These are phyloP conservation scores for Eucalyptus virginea DNA, from an alignment of 345 rosid species.

Conservation along the genomic window DNA sequence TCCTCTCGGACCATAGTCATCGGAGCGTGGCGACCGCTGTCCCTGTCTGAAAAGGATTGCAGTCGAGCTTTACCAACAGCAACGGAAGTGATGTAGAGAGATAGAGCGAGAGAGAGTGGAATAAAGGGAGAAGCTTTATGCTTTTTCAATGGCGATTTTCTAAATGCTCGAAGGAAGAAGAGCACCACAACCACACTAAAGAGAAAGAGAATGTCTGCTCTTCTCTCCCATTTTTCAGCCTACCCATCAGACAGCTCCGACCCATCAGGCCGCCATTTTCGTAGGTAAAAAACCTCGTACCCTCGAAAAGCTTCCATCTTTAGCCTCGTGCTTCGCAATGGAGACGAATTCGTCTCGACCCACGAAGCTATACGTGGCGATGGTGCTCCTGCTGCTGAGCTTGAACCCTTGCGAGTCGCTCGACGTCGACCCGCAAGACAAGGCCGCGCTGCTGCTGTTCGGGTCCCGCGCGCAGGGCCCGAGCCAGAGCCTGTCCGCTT, in stretches of 20 bases:
- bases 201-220: neutral
- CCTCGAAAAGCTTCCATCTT: neutral
- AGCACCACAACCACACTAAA: neutral
- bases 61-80: neutral
- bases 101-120: neutral
- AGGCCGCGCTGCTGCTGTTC: conserved; percentile 42
- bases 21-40: neutral
- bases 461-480: conserved; percentile 46
- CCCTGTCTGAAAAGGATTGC: neutral
- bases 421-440: conserved; percentile 45
- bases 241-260: neutral
- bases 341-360: neutral
- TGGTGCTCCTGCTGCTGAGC: neutral
- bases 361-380: neutral
- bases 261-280: neutral
- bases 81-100: neutral
- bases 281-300: neutral
- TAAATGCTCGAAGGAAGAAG: neutral
- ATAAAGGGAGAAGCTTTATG: neutral
- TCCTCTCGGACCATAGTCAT: neutral
- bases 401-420: conserved; percentile 19
- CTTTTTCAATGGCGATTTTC: neutral
- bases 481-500: conserved; percentile 32
- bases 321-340: neutral
- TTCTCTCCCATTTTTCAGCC: neutral